Conservation (phyloP, 352 stramenopile species). For the Pythium brachiatum region DNA sequence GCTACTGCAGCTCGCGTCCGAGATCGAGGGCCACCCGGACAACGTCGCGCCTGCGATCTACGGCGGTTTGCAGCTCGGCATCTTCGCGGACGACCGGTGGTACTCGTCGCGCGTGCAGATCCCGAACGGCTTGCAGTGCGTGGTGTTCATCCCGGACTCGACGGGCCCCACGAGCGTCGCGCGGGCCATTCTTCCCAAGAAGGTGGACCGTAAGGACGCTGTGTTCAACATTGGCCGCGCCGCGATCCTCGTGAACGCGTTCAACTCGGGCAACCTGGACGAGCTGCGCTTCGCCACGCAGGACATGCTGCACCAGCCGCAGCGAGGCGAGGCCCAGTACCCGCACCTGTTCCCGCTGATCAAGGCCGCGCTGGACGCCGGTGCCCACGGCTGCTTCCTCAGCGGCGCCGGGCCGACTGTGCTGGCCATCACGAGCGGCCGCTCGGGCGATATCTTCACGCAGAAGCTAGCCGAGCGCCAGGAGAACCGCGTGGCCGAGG, state of each 20-base stretch:
- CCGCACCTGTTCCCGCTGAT: slow-evolving; percentile 97
- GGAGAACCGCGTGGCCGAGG: slow-evolving; percentile 93
- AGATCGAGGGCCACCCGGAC: slow-evolving; percentile 98
- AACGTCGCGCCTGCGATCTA: slow-evolving; percentile 99
- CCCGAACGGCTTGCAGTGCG: slow-evolving; percentile 95
- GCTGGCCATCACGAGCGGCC: slow-evolving; percentile 96
- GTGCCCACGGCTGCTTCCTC: slow-evolving; percentile 94
- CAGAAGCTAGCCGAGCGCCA: slow-evolving; percentile 89
- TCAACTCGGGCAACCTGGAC: slow-evolving; percentile 95
- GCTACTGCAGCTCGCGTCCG: slow-evolving; percentile 95
- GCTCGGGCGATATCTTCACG: slow-evolving; percentile 98
- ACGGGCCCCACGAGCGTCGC: slow-evolving; percentile 94
- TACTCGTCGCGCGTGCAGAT: slow-evolving; percentile 96
- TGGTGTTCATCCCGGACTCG: slow-evolving; percentile 98
- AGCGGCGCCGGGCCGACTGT: slow-evolving; percentile 97
- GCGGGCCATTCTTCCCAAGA: slow-evolving; percentile 90
- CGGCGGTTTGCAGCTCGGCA: slow-evolving; percentile 95
- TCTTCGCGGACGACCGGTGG: slow-evolving; percentile 94
- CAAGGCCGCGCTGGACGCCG: slow-evolving; percentile 93
- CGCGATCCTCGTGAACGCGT: slow-evolving; percentile 97
- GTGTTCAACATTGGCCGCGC: slow-evolving; percentile 97
- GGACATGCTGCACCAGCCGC: slow-evolving; percentile 95
- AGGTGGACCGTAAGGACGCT: slow-evolving; percentile 90
- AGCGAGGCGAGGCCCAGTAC: slow-evolving; percentile 94
- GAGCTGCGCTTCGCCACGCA: slow-evolving; percentile 95